Conservation (phyloP, 2,329 filamentous ascomycete species). For the Scortechinia acanthostroma region DNA sequence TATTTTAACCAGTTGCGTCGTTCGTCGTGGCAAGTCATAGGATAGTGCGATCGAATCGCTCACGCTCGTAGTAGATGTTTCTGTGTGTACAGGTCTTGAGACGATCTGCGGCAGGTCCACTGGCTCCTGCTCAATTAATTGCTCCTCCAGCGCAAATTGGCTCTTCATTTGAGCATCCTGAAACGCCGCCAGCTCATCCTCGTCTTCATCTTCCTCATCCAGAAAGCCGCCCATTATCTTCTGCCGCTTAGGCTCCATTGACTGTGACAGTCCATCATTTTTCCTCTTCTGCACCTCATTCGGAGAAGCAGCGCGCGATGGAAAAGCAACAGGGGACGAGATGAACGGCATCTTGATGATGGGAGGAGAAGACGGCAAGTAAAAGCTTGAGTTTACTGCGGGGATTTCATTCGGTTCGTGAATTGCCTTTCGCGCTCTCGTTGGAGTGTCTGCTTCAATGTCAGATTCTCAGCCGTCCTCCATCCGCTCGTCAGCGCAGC, state of each 20-base stretch:
- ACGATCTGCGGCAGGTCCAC: background rate
- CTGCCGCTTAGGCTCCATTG: constrained; percentile 9
- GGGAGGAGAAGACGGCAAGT: constrained; percentile 22
- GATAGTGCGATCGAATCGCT: background rate
- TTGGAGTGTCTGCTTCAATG: constrained; percentile 32
- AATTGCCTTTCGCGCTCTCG: constrained; percentile 12
- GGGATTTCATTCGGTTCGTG: constrained; percentile 7
- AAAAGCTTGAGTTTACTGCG: too few relatives aligned
- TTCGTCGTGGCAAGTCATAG: background rate
- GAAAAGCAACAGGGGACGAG: constrained; percentile 24
- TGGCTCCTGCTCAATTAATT: background rate
- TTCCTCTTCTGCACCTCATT: constrained; percentile 26
- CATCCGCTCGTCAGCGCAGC: constrained; percentile 4
- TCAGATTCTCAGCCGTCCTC: constrained; percentile 5
- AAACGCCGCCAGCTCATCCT: constrained; percentile 1
- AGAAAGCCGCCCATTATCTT: constrained; percentile 29
- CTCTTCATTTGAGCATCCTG: constrained; percentile 3
- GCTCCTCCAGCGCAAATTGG: background rate
- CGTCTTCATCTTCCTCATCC: constrained; percentile 27
- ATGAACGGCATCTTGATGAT: constrained; percentile 25
- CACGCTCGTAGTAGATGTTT: background rate
- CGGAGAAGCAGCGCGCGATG: constrained; percentile 21
- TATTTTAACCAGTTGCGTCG: constrained; percentile 10
- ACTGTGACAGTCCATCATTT: constrained; percentile 13
- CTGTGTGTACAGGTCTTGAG: background rate